Evolutionary conservation across 768 basidiomycete species (phyloP).

Genomic region (Leucogyrophana mollusca): DNA sequence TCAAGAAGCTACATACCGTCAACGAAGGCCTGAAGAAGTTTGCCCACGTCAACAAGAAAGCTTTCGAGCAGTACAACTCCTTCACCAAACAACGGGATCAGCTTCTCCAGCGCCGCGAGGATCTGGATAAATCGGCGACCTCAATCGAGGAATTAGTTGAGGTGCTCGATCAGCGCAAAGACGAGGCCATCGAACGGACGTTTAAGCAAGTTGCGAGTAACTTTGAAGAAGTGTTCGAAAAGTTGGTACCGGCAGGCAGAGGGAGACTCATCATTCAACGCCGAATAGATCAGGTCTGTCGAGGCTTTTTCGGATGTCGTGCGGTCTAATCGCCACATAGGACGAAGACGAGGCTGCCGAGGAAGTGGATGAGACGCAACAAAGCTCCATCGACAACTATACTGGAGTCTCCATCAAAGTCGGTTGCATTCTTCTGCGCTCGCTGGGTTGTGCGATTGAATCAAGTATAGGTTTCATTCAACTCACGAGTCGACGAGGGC

Average conservation of each 20-base stretch:
- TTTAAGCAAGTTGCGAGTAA: conserved; percentile 98
- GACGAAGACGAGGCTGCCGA: conserved; percentile 71
- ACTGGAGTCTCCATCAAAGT: conserved; percentile 97
- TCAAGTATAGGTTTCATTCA: conserved; percentile 85
- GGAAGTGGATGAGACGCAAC: conserved; percentile 71
- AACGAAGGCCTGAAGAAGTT: conserved; percentile 96
- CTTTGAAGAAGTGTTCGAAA: conserved; percentile 97
- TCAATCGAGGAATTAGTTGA: conserved; percentile 93
- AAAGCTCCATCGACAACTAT: conserved; percentile 86
- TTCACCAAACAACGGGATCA: conserved; percentile 98
- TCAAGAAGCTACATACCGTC: conserved; percentile 88
- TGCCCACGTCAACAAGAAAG: conserved; percentile 99
- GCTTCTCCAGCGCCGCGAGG: conserved; percentile 80
- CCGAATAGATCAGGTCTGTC: conserved; percentile 72
- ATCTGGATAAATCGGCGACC: conserved; percentile 83
- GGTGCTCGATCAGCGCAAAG: conserved; percentile 93
- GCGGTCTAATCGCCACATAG: conserved; percentile 30
- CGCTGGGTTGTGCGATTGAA: background rate
- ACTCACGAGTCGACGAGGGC: conserved; percentile 97
- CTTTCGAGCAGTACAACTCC: conserved; percentile 96
- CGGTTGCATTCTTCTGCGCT: conserved; percentile 2
- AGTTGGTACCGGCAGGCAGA: conserved; percentile 89
- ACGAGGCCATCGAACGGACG: conserved; percentile 97
- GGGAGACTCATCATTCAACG: conserved; percentile 93
- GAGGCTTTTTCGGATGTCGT: background rate